Conservation (phyloP, 441 rosid genomes). For the Hura crepitans region DNA sequence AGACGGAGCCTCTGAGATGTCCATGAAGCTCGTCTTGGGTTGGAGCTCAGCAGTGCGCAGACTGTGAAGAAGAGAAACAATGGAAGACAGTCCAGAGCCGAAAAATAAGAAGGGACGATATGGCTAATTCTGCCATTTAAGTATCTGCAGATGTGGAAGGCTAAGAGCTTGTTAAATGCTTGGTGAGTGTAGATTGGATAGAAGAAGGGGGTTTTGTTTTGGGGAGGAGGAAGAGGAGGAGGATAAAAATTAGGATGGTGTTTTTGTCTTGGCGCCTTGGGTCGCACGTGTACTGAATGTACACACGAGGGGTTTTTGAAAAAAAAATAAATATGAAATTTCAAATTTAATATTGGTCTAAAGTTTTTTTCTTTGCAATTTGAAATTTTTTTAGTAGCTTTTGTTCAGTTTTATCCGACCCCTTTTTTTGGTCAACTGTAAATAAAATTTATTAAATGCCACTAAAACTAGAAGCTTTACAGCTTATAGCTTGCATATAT, state of each 20-base stretch:
- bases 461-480: too few relatives aligned
- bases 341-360: too few relatives aligned
- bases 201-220: not conserved
- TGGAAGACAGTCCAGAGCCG: not conserved
- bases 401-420: too few relatives aligned
- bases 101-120: slow-evolving; percentile 13
- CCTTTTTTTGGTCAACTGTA: too few relatives aligned
- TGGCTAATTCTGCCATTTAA: slow-evolving; percentile 27
- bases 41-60: slow-evolving; percentile 32
- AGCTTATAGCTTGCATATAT: too few relatives aligned
- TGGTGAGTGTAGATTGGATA: not conserved
- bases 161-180: not conserved
- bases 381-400: too few relatives aligned
- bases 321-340: too few relatives aligned
- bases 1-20: slow-evolving; percentile 37
- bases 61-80: slow-evolving; percentile 24
- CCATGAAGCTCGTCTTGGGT: slow-evolving; percentile 36
- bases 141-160: not conserved
- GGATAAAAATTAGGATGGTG: not conserved
- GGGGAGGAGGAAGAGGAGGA: not conserved
- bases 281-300: slow-evolving; percentile 1
- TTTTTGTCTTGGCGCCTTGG: slow-evolving; percentile 20
- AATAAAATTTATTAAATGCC: too few relatives aligned
- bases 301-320: not conserved
- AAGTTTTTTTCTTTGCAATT: too few relatives aligned